Conservation (phyloP, 1,139 yeast genomes). For the Blastobotrys buckinghamii region DNA sequence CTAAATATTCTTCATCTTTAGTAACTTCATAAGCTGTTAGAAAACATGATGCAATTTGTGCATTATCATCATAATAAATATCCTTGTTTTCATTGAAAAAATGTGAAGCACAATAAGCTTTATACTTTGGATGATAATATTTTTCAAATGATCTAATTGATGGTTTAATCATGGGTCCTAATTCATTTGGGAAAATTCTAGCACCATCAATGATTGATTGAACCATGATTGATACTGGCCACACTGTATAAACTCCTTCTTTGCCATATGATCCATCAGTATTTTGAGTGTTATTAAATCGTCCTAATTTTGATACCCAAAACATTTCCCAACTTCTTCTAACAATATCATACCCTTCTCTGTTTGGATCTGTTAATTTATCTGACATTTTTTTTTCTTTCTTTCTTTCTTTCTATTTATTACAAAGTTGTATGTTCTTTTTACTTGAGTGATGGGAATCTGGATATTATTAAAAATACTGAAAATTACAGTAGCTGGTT, state of each 20-base stretch:
- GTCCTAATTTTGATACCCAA: conserved; percentile 24
- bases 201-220: conserved; percentile 61
- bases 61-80: conserved; percentile 71
- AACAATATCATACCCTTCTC: conserved; percentile 25
- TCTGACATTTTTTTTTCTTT: conserved; percentile 1
- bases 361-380: conserved; percentile 21
- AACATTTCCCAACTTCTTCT: conserved; percentile 21
- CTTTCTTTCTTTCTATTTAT: neutral
- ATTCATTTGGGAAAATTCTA: conserved; percentile 49
- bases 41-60: conserved; percentile 65
- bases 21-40: conserved; percentile 68
- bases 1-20: conserved; percentile 47
- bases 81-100: conserved; percentile 53
- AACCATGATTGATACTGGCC: conserved; percentile 64
- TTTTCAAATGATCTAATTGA: conserved; percentile 47
- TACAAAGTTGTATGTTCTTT: too few species aligned
- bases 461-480: too few species aligned
- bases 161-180: conserved; percentile 52
- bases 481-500: too few species aligned
- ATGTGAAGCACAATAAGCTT: conserved; percentile 57
- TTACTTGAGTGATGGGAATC: too few species aligned
- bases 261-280: conserved; percentile 46
- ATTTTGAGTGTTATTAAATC: conserved; percentile 25
- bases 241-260: conserved; percentile 52
- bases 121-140: conserved; percentile 47